Base-by-base conservation (phyloP, 2,329 filamentous ascomycete species). In the Aureobasidium sp. region DNA sequence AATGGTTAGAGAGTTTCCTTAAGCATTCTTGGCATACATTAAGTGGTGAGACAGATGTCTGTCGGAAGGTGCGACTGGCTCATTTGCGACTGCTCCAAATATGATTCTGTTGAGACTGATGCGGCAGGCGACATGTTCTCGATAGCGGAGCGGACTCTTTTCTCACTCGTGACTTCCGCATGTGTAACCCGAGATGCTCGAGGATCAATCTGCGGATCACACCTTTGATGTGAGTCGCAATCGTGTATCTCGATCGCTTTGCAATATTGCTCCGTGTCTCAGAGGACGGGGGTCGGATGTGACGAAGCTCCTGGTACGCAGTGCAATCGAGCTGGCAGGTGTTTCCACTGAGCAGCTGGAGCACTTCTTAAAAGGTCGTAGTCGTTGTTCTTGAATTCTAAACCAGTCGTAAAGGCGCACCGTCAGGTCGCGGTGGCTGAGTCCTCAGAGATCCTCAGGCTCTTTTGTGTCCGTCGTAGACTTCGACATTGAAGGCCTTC, bases 401-500 rank as follows among this genome's bases (percentile, higher is more conserved):
- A 9, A 27, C 4, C 12, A 46, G 24, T 17, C 43, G 24, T 46
- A 13, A 26, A 12, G 5, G 13, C 3, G 12, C 1, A 27, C 12
- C 43, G 15, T 46, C n/a, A 9, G 29, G 8, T 32, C 29, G 7
- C 20, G 12, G 13, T 29, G 2, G 24, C 15, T 3, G 15, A 26
- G 20, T 12, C 27, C 9, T 7, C 2, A 50, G 8, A n/a, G 47
- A 36, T 10, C 29, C 24, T 70, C 66, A 72, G 43, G 70, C 66
- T 61, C 64, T 63, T 65, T 70, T 67, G 24, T 60, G 51, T 10
- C 65, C 65, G 57, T 62, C 60, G 65, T 73, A 73, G 10, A 73
- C 71, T 20, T 69, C 66, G 24, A 73, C 71, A 9, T 66, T 69
- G 64, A 72, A 73, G 20, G 72, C 47, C 65, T 62, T 71, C 24